Conservation (phyloP, 2,329 filamentous ascomycete genomes). For the Ilyonectria sp. region DNA sequence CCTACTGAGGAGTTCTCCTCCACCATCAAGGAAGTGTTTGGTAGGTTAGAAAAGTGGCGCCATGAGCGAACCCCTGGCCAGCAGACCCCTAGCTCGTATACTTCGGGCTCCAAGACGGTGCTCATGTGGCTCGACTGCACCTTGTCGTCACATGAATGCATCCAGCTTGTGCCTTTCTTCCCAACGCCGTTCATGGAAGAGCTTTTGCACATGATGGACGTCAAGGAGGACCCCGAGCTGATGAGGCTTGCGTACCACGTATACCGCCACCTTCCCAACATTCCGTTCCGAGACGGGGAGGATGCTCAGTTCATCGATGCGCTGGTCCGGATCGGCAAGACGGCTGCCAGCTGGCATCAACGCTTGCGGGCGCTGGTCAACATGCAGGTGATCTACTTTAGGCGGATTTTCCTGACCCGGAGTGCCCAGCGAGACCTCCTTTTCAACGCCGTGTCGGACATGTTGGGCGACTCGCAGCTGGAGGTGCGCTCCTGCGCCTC, state of each 20-base stretch:
- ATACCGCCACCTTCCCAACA: slow-evolving; percentile 95
- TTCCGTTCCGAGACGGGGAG: slow-evolving; percentile 90
- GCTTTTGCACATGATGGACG: slow-evolving; percentile 99
- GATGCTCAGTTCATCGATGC: slow-evolving; percentile 87
- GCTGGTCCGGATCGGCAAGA: slow-evolving; percentile 89
- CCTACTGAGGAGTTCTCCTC: slow-evolving; percentile 81
- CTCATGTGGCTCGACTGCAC: slow-evolving; percentile 95
- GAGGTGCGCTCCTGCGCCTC: slow-evolving; percentile 96
- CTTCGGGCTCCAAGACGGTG: slow-evolving; percentile 95
- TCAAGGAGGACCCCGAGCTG: slow-evolving; percentile 97
- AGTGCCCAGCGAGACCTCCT: slow-evolving; percentile 82
- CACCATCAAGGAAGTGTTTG: slow-evolving; percentile 83
- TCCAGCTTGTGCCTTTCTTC: slow-evolving; percentile 91
- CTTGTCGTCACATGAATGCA: slow-evolving; percentile 93
- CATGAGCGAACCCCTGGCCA: slow-evolving; percentile 87
- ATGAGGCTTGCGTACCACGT: slow-evolving; percentile 96
- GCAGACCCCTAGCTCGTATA: slow-evolving; percentile 94
- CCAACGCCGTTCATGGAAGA: slow-evolving; percentile 91
- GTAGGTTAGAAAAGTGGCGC: slow-evolving; percentile 88
- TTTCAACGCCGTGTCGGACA: slow-evolving; percentile 93
- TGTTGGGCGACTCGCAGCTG: slow-evolving; percentile 92
- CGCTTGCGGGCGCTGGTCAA: slow-evolving; percentile 95
- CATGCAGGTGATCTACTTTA: slow-evolving; percentile 99
- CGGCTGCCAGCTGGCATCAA: slow-evolving; percentile 93
- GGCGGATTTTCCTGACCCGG: slow-evolving; percentile 89